Conservation (phyloP, 2,329 filamentous ascomycete species). For the Ceratocystis albifundus region DNA sequence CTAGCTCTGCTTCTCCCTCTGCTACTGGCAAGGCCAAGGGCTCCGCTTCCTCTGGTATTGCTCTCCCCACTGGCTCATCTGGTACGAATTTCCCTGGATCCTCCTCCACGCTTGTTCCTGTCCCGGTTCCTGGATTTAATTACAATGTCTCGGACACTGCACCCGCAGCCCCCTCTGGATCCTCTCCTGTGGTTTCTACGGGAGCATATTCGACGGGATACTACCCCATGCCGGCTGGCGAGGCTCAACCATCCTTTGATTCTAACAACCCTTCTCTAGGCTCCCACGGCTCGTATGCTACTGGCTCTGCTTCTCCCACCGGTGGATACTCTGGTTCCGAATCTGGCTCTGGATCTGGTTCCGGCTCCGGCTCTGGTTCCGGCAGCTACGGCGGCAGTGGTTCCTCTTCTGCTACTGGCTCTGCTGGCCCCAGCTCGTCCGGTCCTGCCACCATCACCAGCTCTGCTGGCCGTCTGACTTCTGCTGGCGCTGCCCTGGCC, state of each 20-base stretch:
- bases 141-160: conserved; percentile 1
- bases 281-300: conserved; percentile 8
- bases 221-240: conserved; percentile 11
- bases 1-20: not conserved
- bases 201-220: not conserved
- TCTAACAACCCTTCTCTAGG: conserved; percentile 13
- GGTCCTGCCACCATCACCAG: conserved; percentile 15
- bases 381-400: not conserved
- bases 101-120: not conserved
- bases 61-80: conserved; percentile 17
- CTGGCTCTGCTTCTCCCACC: conserved; percentile 16
- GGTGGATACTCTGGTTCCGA: conserved; percentile 4
- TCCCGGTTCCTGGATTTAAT: not conserved
- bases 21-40: not conserved
- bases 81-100: conserved; percentile 12
- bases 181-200: not conserved
- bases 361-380: conserved; percentile 1
- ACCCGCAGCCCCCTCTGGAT: conserved; percentile 3
- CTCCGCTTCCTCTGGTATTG: conserved; percentile 10
- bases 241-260: conserved; percentile 13
- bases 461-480: conserved; percentile 19
- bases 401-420: conserved; percentile 2
- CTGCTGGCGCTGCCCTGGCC: conserved; percentile 18
- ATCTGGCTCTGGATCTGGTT: not conserved
- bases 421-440: conserved; percentile 5